phyloP scores from a whole-genome alignment of 495 filamentous ascomycete species.

The Talaromyces adpressus region DNA sequence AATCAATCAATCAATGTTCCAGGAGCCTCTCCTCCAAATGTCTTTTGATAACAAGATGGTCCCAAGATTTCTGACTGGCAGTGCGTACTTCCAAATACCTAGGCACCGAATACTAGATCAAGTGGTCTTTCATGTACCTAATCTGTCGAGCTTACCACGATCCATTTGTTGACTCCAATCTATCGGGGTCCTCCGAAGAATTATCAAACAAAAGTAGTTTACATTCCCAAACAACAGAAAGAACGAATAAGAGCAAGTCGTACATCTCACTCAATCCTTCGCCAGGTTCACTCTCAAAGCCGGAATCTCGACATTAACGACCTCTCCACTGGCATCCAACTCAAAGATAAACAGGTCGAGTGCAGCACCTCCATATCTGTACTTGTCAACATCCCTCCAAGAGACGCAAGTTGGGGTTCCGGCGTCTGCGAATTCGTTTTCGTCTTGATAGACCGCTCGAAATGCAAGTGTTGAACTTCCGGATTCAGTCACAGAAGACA shows the following conservation, averaged over 20 bases:
- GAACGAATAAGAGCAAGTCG: not conserved
- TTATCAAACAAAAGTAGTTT: not conserved
- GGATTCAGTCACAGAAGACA: not conserved
- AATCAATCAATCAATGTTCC: too few species aligned
- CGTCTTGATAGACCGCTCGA: conserved; percentile 39
- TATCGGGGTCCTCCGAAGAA: not conserved
- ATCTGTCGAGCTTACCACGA: too few species aligned
- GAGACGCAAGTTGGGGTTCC: conserved; percentile 32
- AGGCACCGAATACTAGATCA: too few species aligned
- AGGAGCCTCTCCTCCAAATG: too few species aligned
- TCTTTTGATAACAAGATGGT: too few species aligned
- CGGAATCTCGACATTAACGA: conserved; percentile 33
- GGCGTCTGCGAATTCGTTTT: conserved; percentile 20
- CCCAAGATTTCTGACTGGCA: too few species aligned
- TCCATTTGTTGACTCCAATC: too few species aligned
- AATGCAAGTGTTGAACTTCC: conserved; percentile 25
- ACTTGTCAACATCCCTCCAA: conserved; percentile 40
- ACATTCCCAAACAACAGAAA: not conserved
- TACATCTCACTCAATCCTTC: conserved; percentile 9
- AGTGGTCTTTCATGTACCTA: too few species aligned
- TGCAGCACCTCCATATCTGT: conserved; percentile 30
- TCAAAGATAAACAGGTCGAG: conserved; percentile 47
- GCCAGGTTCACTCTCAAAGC: conserved; percentile 26
- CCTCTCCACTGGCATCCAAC: conserved; percentile 29
- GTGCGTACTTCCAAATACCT: too few species aligned